Conservation (phyloP, 768 basidiomycete species). For the Trametopsis cervina region DNA sequence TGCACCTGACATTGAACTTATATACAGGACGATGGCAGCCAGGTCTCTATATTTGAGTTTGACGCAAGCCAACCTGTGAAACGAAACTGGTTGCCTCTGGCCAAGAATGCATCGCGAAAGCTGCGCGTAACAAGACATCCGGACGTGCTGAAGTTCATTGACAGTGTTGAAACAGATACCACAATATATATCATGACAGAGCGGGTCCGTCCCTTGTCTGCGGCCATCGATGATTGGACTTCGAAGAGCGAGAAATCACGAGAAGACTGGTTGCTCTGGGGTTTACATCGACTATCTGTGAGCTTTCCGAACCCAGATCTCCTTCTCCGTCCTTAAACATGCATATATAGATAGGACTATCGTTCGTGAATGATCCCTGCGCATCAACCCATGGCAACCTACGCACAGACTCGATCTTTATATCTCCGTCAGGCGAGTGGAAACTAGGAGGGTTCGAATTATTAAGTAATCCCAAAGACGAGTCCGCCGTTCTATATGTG, state of each 20-base stretch:
- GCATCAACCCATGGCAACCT: conserved; percentile 81
- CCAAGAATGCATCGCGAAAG: conserved; percentile 86
- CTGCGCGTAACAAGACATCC: conserved; percentile 90
- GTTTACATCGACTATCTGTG: conserved; percentile 84
- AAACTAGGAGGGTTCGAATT: conserved; percentile 93
- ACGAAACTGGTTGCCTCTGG: conserved; percentile 62
- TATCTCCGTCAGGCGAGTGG: conserved; percentile 95
- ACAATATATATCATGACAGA: conserved; percentile 93
- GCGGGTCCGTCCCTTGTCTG: conserved; percentile 70
- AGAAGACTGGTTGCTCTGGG: conserved; percentile 93
- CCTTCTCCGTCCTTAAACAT: not conserved
- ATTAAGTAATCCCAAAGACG: conserved; percentile 77
- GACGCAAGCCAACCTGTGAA: conserved; percentile 59
- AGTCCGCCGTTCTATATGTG: conserved; percentile 75
- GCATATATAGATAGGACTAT: conserved; percentile 64
- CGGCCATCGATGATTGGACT: conserved; percentile 55
- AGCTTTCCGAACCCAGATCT: conserved; percentile 16
- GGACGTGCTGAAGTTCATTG: conserved; percentile 93
- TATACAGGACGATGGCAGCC: conserved; percentile 76
- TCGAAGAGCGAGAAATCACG: conserved; percentile 54
- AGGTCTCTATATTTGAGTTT: conserved; percentile 89
- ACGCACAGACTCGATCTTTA: conserved; percentile 70
- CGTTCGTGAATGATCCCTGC: conserved; percentile 84
- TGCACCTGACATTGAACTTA: conserved; percentile 7
- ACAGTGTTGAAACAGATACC: conserved; percentile 84